These are phyloP conservation scores for Gynandropsis gynandra DNA, from an alignment of 345 rosid species.

Conservation along the genomic window DNA sequence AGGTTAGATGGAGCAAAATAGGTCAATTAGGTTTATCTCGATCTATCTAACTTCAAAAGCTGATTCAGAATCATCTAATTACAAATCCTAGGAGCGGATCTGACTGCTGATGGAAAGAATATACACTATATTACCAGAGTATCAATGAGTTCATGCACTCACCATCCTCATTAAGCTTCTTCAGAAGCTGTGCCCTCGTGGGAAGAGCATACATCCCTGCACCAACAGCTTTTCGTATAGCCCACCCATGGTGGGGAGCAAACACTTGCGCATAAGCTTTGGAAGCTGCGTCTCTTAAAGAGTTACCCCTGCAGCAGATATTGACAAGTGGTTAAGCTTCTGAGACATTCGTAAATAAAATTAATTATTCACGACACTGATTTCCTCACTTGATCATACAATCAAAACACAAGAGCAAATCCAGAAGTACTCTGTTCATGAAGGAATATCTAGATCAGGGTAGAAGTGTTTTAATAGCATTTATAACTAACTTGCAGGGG, in stretches of 20 bases:
- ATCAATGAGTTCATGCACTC: conserved; percentile 28
- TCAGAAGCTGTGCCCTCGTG: conserved; percentile 64
- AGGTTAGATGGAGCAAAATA: not conserved
- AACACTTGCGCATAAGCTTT: conserved; percentile 88
- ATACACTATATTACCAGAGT: conserved; percentile 10
- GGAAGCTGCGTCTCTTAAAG: conserved; percentile 79
- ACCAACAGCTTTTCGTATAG: conserved; percentile 79
- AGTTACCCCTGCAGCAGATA: conserved; percentile 50
- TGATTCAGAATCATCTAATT: not conserved
- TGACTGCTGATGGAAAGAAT: conserved; percentile 1
- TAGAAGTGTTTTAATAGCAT: too few species aligned
- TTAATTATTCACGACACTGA: too few species aligned
- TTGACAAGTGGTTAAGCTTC: not conserved
- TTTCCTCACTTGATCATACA: too few species aligned
- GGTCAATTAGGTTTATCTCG: not conserved
- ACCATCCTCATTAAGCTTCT: conserved; percentile 85
- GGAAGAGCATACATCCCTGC: conserved; percentile 97
- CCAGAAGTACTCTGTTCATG: too few species aligned
- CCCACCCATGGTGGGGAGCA: conserved; percentile 96
- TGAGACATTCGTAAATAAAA: too few species aligned
- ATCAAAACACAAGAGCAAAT: too few species aligned
- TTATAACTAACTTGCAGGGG: too few species aligned
- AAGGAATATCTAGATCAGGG: too few species aligned
- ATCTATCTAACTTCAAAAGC: conserved; percentile 5
- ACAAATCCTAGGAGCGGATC: not conserved